phyloP scores from a whole-genome alignment of 495 filamentous ascomycete species.

The Cercophora sp. region DNA sequence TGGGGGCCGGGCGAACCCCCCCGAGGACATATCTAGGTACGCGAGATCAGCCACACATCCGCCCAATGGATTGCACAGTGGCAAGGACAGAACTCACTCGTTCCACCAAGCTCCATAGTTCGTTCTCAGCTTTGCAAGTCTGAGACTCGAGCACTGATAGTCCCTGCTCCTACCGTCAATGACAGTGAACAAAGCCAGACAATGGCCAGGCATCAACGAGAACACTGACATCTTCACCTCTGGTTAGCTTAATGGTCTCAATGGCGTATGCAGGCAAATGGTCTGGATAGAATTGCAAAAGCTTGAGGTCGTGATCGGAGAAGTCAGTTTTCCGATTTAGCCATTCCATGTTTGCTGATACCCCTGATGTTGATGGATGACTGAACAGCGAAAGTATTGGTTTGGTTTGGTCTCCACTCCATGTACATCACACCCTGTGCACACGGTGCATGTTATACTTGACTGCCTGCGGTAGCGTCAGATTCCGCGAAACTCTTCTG shows the following conservation, averaged over 20 bases:
- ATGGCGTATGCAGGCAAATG: neutral
- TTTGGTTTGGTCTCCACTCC: neutral
- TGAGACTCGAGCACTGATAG: neutral
- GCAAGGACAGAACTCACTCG: neutral
- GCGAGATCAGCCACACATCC: neutral
- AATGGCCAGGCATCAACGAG: no score
- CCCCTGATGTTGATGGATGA: neutral
- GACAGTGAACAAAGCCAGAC: no score
- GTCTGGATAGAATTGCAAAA: slow-evolving; percentile 2
- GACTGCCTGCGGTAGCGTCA: neutral
- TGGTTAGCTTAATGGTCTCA: neutral
- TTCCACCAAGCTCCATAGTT: neutral
- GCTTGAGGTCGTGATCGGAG: neutral
- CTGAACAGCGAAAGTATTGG: neutral
- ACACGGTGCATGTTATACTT: neutral
- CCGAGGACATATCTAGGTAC: neutral
- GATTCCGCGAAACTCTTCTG: neutral
- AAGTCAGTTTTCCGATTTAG: slow-evolving; percentile 3
- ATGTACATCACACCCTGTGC: neutral
- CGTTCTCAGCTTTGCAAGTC: neutral
- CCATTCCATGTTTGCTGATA: neutral
- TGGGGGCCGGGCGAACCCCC: neutral
- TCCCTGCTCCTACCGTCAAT: no score
- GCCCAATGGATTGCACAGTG: neutral
- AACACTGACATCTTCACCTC: neutral